Conservation (phyloP, 805 yeast species). For the Citeromyces matritensis region DNA sequence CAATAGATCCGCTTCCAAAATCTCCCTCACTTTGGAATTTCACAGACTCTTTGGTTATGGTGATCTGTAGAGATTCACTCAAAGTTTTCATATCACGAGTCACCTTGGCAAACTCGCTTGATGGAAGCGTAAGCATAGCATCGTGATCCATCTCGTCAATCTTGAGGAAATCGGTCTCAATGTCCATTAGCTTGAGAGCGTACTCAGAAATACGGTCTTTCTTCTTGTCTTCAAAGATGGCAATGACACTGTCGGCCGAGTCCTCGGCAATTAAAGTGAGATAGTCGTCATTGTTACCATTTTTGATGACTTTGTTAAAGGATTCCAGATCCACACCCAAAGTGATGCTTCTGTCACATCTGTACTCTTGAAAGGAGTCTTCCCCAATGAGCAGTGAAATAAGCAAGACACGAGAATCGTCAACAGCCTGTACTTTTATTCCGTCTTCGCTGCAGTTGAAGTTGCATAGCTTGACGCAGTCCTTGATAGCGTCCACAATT, state of each 20-base stretch:
- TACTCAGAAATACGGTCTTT: constrained; percentile 90
- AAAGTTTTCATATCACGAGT: constrained; percentile 78
- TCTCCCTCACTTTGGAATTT: constrained; percentile 87
- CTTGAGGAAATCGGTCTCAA: constrained; percentile 85
- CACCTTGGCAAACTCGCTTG: constrained; percentile 77
- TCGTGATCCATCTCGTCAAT: constrained; percentile 92
- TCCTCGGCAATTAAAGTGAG: constrained; percentile 77
- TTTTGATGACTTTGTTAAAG: constrained; percentile 75
- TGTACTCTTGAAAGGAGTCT: constrained; percentile 79
- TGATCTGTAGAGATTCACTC: constrained; percentile 75
- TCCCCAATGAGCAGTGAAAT: constrained; percentile 80
- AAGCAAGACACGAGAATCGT: constrained; percentile 87
- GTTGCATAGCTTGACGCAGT: constrained; percentile 89
- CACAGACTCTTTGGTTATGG: constrained; percentile 84
- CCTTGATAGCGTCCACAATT: constrained; percentile 88
- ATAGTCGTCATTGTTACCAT: constrained; percentile 83
- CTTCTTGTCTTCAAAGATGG: constrained; percentile 82
- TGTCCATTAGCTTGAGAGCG: constrained; percentile 84
- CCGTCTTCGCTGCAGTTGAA: constrained; percentile 95
- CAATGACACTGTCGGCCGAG: constrained; percentile 55
- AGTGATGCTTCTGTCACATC: constrained; percentile 90
- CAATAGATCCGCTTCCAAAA: constrained; percentile 75
- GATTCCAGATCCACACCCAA: constrained; percentile 84
- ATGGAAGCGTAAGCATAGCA: constrained; percentile 74
- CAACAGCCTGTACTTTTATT: constrained; percentile 93